These are phyloP conservation scores for Pleurotus citrinopileatus DNA, from an alignment of 768 basidiomycete genomes.

Conservation along the genomic window DNA sequence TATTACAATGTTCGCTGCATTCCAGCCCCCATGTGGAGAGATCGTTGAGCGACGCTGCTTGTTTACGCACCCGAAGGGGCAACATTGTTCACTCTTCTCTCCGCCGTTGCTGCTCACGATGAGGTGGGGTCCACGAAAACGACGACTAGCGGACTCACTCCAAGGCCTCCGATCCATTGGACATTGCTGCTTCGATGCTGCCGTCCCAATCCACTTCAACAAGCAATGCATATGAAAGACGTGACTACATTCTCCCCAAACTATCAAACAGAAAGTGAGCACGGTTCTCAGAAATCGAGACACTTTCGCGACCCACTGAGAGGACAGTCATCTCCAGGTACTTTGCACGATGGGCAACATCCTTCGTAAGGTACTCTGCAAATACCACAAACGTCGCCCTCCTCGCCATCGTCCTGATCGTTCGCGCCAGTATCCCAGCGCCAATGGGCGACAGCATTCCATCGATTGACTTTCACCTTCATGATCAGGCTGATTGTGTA, in stretches of 20 bases:
- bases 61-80: neutral
- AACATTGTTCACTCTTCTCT: conserved; percentile 10
- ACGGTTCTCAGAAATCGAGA: neutral
- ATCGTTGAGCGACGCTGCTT: no score
- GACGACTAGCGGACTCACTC: conserved; percentile 55
- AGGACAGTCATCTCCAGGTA: conserved; percentile 95
- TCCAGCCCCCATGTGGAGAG: no score
- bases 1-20: neutral
- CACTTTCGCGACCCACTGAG: conserved; percentile 71
- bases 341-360: conserved; percentile 93
- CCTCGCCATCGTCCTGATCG: conserved; percentile 39
- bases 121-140: neutral
- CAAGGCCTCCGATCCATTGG: conserved; percentile 97
- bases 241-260: conserved; percentile 97
- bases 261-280: conserved; percentile 34
- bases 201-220: conserved; percentile 91
- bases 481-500: no score
- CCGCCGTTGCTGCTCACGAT: conserved; percentile 13
- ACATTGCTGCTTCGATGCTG: conserved; percentile 90
- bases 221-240: conserved; percentile 99
- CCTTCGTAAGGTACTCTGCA: conserved; percentile 92
- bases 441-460: conserved; percentile 90
- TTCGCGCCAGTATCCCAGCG: conserved; percentile 65
- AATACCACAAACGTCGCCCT: conserved; percentile 76
- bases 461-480: conserved; percentile 82